Base-by-base conservation (phyloP, 1,284 basidiomycete genomes). In the Tilletia caries region DNA sequence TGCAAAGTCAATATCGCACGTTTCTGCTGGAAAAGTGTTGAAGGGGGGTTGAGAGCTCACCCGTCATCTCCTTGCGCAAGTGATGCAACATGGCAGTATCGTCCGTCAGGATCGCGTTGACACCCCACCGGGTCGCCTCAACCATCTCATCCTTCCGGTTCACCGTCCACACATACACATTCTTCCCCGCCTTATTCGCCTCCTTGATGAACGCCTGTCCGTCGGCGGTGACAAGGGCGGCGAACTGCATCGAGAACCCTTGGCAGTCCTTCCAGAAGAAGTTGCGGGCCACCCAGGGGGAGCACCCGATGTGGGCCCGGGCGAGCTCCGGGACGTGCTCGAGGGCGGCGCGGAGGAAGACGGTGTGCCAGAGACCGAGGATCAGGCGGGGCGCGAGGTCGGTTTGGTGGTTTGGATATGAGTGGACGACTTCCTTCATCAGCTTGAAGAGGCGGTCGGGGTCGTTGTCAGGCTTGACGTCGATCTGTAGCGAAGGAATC, bases 121-220 rank as follows among this genome's bases (percentile, higher is more conserved):
- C 91, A 71, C 89, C 92, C 95, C 94, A 97, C 75, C 93, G 87
- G 23, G 91, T 91, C 71, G 92, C 93, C 88, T 97, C 92, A 86
- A 95, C 91, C 95, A 98, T 97, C 82, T 95, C 90, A 71, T 89
- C 89, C 12, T 89, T 89, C 64, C 91, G 88, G 83, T 98, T 98
- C 34, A 98, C 95, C 0, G 95, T 98, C 96, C 96, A 98, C 13
- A 95, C 92, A 88, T 94, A 78, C 62, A 97, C 79, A 78, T 88
- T 88, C 87, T 99, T 99, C 27, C 91, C 91, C 0, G 88, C 89
- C 20, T 82, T 85, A 81, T 89, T 89, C 83, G 92, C 94, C 73
- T 95, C 91, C 64, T 86, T 85, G 67, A 90, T 86, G 85, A 98
- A 98, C 75, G 87, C 89, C 75, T 79, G 82, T 29, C 86, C 87